A percentile compares a stretch with the other conserved stretches of the same genome.
Conservation (phyloP, 2,329 filamentous ascomycete species). For the Setomelanomma holmii region DNA sequence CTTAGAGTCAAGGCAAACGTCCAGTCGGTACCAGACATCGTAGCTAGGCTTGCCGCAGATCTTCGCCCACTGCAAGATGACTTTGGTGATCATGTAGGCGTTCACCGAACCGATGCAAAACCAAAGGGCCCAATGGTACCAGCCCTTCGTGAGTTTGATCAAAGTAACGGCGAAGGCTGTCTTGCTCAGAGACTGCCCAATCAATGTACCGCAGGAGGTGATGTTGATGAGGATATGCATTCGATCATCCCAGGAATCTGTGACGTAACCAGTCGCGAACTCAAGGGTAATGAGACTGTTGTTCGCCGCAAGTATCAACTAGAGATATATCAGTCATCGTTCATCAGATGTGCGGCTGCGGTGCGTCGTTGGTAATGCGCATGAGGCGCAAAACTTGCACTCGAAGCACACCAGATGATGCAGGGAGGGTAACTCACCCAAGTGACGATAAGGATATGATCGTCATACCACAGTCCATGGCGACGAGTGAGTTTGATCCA, state of each 20-base stretch:
- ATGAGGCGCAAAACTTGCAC: too few species aligned
- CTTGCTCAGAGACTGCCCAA: slow-evolving; percentile 48
- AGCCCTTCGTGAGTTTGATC: slow-evolving; percentile 54
- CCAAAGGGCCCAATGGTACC: slow-evolving; percentile 55
- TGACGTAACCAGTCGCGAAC: slow-evolving; percentile 59
- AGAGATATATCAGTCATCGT: slow-evolving; percentile 5
- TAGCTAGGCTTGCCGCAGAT: slow-evolving; percentile 54
- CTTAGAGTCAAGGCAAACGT: slow-evolving; percentile 53
- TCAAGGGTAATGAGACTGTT: slow-evolving; percentile 56
- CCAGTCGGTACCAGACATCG: slow-evolving; percentile 57
- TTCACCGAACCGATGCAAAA: slow-evolving; percentile 61
- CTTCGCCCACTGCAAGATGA: slow-evolving; percentile 59
- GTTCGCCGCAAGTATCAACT: slow-evolving; percentile 53
- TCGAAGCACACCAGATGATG: not conserved
- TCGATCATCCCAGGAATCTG: slow-evolving; percentile 57
- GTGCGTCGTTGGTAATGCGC: too few species aligned
- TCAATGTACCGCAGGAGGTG: slow-evolving; percentile 48
- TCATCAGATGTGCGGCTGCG: not conserved
- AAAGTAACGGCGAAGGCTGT: slow-evolving; percentile 51
- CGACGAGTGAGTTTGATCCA: slow-evolving; percentile 49
- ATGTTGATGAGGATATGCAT: slow-evolving; percentile 63
- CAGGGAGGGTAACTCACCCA: slow-evolving; percentile 38
- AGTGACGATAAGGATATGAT: slow-evolving; percentile 46
- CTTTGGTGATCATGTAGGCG: slow-evolving; percentile 56
- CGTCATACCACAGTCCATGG: slow-evolving; percentile 51